A percentile compares a stretch with the other conserved stretches of the same genome.
Evolutionary conservation across 441 rosid genomes (phyloP).

Genomic region (Pelargonium australe): DNA sequence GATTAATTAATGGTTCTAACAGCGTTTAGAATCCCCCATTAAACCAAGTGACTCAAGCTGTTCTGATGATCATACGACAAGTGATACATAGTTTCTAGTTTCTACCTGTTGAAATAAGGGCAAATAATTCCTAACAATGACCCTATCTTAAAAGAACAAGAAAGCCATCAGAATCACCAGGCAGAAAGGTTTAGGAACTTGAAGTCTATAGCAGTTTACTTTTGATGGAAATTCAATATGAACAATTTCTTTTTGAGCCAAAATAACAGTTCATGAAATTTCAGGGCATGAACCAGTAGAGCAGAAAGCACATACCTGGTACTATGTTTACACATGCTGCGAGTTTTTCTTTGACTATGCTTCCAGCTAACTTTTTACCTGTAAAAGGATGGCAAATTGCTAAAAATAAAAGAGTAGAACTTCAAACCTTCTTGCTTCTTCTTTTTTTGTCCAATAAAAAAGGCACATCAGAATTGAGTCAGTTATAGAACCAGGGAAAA

Average conservation of each 20-base stretch:
- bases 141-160: too few species aligned
- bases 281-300: neutral
- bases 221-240: neutral
- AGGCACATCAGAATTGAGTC: neutral
- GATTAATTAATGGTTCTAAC: neutral
- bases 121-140: neutral
- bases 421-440: too few species aligned
- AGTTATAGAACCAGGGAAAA: neutral
- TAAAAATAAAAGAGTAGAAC: too few species aligned
- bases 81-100: neutral
- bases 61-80: too few species aligned
- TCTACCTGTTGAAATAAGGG: neutral
- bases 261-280: neutral
- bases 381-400: conserved; percentile 3
- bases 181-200: neutral
- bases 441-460: too few species aligned
- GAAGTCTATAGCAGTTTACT: neutral
- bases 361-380: conserved; percentile 77
- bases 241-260: neutral
- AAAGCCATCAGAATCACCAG: neutral
- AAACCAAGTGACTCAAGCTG: too few species aligned
- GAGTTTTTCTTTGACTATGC: conserved; percentile 62
- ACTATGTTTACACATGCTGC: conserved; percentile 82
- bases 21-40: too few species aligned
- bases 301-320: conserved; percentile 39